phyloP scores from a whole-genome alignment of 305 asterid species.

The Fraxinus sp. region DNA sequence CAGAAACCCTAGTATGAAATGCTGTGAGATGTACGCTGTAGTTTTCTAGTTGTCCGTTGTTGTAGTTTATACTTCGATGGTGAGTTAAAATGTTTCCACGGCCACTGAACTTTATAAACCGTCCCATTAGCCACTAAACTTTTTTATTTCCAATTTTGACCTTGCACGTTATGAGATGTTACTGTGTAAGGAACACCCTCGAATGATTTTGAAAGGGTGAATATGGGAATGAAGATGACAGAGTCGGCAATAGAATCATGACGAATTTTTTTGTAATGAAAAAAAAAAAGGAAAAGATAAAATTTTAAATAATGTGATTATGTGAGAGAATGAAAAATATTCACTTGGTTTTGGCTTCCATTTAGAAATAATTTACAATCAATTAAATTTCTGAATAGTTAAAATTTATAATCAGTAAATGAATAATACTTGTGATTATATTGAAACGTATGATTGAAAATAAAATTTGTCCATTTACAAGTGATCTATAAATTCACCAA shows the following conservation, averaged over 20 bases:
- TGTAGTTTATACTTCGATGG: neutral
- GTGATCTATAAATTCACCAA: neutral
- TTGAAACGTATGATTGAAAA: neutral
- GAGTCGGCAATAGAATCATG: neutral
- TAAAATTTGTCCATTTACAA: neutral
- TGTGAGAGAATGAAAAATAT: neutral
- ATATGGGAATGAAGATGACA: neutral
- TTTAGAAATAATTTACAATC: no score
- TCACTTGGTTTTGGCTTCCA: neutral
- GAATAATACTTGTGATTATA: neutral
- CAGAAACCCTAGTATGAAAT: conserved; percentile 6
- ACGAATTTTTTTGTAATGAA: neutral
- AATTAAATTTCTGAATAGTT: no score
- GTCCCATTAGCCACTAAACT: no score
- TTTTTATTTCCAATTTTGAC: neutral
- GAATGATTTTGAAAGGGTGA: neutral
- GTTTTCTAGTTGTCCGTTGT: neutral
- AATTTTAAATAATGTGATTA: neutral
- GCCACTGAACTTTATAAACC: no score
- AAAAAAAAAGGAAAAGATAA: neutral
- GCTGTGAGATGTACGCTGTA: neutral
- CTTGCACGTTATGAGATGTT: neutral
- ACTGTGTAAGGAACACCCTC: neutral
- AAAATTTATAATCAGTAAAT: no score
- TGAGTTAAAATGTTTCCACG: no score